Evolutionary conservation across 1,284 basidiomycete genomes (phyloP), one percentile per base, ranked within the genome.

Genomic region (Mycosarcoma maydis): DNA sequence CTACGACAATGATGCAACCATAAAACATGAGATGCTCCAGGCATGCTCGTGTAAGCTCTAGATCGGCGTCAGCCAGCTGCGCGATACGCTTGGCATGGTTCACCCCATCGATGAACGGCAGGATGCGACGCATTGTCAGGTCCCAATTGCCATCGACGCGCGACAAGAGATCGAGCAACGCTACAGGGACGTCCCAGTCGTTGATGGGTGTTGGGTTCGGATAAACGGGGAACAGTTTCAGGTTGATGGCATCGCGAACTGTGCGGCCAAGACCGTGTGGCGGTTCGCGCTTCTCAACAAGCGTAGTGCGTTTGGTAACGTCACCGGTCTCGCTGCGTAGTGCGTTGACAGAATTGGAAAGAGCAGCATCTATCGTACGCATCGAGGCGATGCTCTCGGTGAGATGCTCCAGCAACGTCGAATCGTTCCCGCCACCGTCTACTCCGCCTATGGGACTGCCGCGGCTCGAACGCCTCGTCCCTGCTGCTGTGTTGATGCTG

Each of bases 171-270:
- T 92, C 90, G 55, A 96, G 90, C 8, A 98, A 85, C 0, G 93
- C 88, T 10, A 98, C 85, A 1, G 95, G 96, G 0, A 98, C 96
- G 83, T 92, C 89, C 94, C 95, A 98, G 77, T 97, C 92, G 65
- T 90, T 87, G 20, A 97, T 91, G 0, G 87, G 85, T 0, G 90
- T 88, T 9, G 96, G 96, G 77, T 98, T 98, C 4, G 94, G 91
- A 76, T 94, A 97, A 82, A 94, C 95, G 0, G 92, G 96, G 65
- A 98, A 94, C 32, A 98, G 90, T 64, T 96, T 96, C 73, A 99
- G 64, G 39, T 81, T 81, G 68, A 81, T 76, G 2, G 80, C 80
- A 42, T 81, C 77, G 8, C 77, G 54, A 30, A 81, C 80, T 3
- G 79, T 80, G 20, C 77, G 62, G 1, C 79, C 80, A 1, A 81